phyloP scores from a whole-genome alignment of 257 asterid species.

The Paulownia fortunei region DNA sequence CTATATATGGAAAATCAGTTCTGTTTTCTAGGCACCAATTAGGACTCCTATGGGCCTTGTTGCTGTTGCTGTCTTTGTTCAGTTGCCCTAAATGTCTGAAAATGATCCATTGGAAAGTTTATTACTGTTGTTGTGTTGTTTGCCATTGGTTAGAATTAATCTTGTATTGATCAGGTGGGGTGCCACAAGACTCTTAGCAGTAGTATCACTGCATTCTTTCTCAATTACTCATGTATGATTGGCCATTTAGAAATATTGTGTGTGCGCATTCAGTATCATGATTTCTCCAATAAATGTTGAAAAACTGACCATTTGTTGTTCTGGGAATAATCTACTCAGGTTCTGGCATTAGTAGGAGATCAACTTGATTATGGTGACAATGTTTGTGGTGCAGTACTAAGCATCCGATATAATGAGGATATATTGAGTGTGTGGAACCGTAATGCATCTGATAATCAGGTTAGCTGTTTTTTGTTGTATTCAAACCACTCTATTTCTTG shows the following conservation, averaged over 20 bases:
- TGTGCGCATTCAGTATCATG: no score
- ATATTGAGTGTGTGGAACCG: conserved; percentile 98
- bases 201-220: no score
- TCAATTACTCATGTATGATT: background rate
- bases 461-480: conserved; percentile 27
- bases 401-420: conserved; percentile 96
- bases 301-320: background rate
- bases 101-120: no score
- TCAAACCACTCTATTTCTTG: background rate
- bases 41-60: background rate
- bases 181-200: no score
- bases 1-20: background rate
- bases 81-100: background rate
- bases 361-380: conserved; percentile 92
- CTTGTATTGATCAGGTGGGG: background rate
- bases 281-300: background rate
- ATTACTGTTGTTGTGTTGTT: no score
- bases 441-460: conserved; percentile 96
- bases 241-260: no score
- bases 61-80: conserved; percentile 12
- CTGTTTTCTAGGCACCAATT: background rate
- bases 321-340: conserved; percentile 48
- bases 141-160: no score
- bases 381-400: conserved; percentile 89
- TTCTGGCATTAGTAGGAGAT: conserved; percentile 90